A percentile compares a stretch with the other conserved stretches of the same genome.
These are phyloP conservation scores for Ophiognomonia clavigignenti-juglandacearum DNA, from an alignment of 2,329 filamentous ascomycete genomes.

Conservation along the genomic window DNA sequence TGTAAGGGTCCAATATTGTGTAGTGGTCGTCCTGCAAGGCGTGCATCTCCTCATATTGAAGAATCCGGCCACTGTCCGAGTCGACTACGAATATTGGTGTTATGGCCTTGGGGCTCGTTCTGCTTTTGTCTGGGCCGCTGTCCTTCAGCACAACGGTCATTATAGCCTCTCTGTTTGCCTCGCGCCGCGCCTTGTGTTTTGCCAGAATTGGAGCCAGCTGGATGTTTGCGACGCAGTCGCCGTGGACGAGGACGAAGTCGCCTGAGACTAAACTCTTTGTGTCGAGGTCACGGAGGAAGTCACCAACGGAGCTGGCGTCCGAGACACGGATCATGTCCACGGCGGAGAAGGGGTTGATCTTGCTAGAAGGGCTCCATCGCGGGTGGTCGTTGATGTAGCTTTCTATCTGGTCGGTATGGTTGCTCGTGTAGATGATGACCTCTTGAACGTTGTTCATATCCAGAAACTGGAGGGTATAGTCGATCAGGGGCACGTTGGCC, in stretches of 20 bases:
- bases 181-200: conserved; percentile 73
- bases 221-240: conserved; percentile 87
- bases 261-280: conserved; percentile 77
- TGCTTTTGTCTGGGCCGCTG: conserved; percentile 63
- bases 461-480: conserved; percentile 95
- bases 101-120: conserved; percentile 70
- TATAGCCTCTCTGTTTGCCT: conserved; percentile 86
- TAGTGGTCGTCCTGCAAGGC: conserved; percentile 61
- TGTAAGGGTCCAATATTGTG: conserved; percentile 69
- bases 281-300: conserved; percentile 92
- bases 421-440: conserved; percentile 86
- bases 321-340: conserved; percentile 81
- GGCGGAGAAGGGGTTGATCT: conserved; percentile 63
- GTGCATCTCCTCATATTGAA: conserved; percentile 92
- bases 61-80: conserved; percentile 69
- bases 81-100: conserved; percentile 86
- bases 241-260: conserved; percentile 90
- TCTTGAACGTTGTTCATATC: conserved; percentile 94
- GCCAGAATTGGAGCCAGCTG: conserved; percentile 74
- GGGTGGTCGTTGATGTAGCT: conserved; percentile 75
- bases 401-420: conserved; percentile 83
- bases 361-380: conserved; percentile 58
- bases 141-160: conserved; percentile 93
- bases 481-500: conserved; percentile 90
- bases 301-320: conserved; percentile 80